Conservation (phyloP, 495 filamentous ascomycete species). For the Trichoderma gamsii region DNA sequence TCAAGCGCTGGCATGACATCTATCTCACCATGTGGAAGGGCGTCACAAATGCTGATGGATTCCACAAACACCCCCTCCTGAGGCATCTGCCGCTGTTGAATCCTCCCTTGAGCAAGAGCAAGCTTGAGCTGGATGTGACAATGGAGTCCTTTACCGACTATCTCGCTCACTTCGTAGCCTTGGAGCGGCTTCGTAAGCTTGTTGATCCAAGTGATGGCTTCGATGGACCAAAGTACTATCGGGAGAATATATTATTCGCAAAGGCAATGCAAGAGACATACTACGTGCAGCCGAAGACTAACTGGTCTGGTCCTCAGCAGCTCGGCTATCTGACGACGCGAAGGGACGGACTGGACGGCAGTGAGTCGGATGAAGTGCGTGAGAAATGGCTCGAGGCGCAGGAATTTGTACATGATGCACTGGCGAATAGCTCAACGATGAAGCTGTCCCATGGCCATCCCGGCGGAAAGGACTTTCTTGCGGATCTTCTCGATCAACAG, state of each 20-base stretch:
- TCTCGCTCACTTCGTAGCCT: constrained; percentile 25
- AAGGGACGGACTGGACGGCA: not conserved
- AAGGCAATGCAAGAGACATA: constrained; percentile 23
- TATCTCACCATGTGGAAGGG: constrained; percentile 34
- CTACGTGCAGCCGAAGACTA: constrained; percentile 23
- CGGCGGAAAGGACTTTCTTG: not conserved
- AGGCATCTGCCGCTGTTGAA: constrained; percentile 26
- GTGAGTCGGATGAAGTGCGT: constrained; percentile 21
- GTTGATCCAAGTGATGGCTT: constrained; percentile 28
- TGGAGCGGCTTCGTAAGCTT: constrained; percentile 27
- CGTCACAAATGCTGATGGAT: constrained; percentile 25
- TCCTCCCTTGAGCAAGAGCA: constrained; percentile 22
- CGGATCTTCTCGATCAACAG: too few relatives aligned
- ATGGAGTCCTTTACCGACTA: constrained; percentile 29
- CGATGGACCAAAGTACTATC: constrained; percentile 27
- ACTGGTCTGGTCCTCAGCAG: constrained; percentile 25
- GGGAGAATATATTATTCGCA: constrained; percentile 24
- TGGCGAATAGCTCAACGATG: constrained; percentile 27
- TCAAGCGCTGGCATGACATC: constrained; percentile 36
- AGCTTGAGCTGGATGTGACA: constrained; percentile 21
- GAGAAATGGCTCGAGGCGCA: constrained; percentile 18
- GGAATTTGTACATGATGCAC: constrained; percentile 24
- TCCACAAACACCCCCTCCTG: constrained; percentile 32
- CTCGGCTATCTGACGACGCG: constrained; percentile 24
- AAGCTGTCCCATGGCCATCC: constrained; percentile 28